Evolutionary conservation across 768 basidiomycete species (phyloP), one percentile per base, ranked within the genome.

Genomic region (Tephrocybe sp.): DNA sequence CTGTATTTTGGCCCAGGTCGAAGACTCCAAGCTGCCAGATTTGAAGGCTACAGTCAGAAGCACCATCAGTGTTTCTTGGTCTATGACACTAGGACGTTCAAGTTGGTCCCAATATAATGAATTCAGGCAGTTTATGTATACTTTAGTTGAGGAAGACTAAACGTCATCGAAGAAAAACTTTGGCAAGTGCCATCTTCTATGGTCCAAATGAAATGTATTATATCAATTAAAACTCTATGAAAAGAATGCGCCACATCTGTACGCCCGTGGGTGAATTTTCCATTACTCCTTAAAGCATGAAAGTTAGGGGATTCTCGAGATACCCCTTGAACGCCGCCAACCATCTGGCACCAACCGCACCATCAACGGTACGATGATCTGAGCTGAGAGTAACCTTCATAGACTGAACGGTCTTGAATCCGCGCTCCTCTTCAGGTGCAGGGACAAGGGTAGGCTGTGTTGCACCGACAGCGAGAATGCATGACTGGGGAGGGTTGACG

Each of bases 401-500:
- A 42, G 88, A 76, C 62, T 92, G 85, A 15, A 80, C 80, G 16
- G 84, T 86, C 80, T 93, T 97, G 78, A 95, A 99, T 33, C 95
- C 97, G 63, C 88, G 92, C 64, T 93, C 92, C 57, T 90, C 85
- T 61, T 91, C 87, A 0, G 87, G 82, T 19, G 91, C 93, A 27
- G 91, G 87, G 16, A 94, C 84, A 13, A 98, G 73, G 45, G 86
- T 88, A n/a, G 90, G 79, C 65, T 84, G 79, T 15, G 92, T 93
- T 16, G 85, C 79, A 29, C 97, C 94, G 59, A 98, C 83, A 38
- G 97, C 97, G 53, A 99, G 86, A 62, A 98, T 99, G 71, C 94
- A 97, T 40, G 92, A 91, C 70, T 98, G 97, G 21, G 97, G 97
- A 12, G 89, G 84, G 78, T 99, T 99, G 81, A 99, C 95, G 74